These are phyloP conservation scores for Uronychia setigera DNA, from an alignment of 73 alveolate genomes.

Conservation along the genomic window DNA sequence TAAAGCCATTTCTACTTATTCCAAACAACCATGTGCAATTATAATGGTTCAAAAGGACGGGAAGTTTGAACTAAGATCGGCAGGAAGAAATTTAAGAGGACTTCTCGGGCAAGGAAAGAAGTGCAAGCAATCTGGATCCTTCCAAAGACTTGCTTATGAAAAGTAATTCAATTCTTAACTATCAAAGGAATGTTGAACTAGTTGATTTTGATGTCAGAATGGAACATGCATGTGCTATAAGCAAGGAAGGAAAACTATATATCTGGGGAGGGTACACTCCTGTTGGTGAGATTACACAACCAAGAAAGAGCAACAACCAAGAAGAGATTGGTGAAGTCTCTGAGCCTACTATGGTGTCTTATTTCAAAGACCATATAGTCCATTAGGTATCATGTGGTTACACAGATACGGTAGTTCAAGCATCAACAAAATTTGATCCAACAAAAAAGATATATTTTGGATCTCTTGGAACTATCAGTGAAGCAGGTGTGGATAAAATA, in stretches of 20 bases:
- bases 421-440: constrained; percentile 36
- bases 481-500: background rate
- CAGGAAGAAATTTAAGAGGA: constrained; percentile 3
- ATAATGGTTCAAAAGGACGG: constrained; percentile 21
- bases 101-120: constrained; percentile 23
- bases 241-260: constrained; percentile 50
- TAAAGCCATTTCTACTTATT: background rate
- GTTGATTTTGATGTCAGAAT: constrained; percentile 28
- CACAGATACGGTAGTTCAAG: constrained; percentile 26
- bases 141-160: constrained; percentile 50
- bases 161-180: background rate
- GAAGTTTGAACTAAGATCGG: constrained; percentile 16
- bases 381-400: constrained; percentile 30
- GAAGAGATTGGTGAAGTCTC: background rate
- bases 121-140: background rate
- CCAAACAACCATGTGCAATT: background rate
- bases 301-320: background rate
- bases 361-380: constrained; percentile 44
- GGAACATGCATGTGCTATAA: constrained; percentile 51
- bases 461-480: background rate
- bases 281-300: background rate
- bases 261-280: constrained; percentile 46
- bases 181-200: constrained; percentile 13
- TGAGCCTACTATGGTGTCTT: constrained; percentile 35
- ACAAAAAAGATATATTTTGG: constrained; percentile 2